Evolutionary conservation across 345 rosid genomes (phyloP).

Genomic region (Populus ilicifolia): DNA sequence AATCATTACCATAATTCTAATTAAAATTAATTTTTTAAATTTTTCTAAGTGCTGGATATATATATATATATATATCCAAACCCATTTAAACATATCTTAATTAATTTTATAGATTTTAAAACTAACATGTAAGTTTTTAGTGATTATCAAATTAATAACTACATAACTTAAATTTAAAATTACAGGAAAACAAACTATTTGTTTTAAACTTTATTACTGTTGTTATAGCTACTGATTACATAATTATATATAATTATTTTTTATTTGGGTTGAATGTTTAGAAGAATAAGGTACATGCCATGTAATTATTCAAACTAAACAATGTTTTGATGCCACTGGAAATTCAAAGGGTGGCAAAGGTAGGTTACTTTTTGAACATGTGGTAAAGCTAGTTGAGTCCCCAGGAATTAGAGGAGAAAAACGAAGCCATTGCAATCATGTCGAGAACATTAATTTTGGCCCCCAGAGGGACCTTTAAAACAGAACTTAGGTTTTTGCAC

Average conservation of each 20-base stretch:
- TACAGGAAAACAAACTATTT: no score
- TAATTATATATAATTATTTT: no score
- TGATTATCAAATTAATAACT: no score
- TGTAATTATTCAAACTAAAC: background rate
- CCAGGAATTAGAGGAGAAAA: background rate
- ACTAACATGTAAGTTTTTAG: no score
- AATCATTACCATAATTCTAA: background rate
- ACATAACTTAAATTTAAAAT: no score
- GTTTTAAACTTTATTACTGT: no score
- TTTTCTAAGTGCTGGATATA: no score
- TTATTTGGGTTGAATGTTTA: background rate
- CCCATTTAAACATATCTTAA: no score
- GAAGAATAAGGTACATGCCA: background rate
- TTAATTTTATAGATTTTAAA: no score
- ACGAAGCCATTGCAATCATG: background rate
- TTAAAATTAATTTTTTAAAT: no score
- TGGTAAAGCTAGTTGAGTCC: background rate
- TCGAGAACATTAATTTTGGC: background rate
- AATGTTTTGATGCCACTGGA: background rate
- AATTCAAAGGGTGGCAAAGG: background rate
- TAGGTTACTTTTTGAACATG: background rate
- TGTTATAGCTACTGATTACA: no score
- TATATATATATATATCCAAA: no score
- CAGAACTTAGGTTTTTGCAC: conserved; percentile 6
- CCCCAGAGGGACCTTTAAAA: background rate